Evolutionary conservation across 1,139 yeast genomes (phyloP).

Genomic region (Hyphopichia khmerensis): DNA sequence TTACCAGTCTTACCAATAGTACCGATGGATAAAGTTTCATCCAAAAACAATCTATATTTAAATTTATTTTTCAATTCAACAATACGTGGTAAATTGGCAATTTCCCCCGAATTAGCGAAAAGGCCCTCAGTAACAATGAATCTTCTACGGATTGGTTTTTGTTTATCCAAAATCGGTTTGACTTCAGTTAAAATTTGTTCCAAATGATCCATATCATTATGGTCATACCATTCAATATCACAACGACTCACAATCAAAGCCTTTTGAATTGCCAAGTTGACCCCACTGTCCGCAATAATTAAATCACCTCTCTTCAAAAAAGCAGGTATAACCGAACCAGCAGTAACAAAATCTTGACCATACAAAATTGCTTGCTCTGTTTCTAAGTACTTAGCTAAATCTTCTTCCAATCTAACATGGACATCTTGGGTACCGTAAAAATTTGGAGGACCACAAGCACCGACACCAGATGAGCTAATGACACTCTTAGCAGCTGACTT

Average conservation of each 20-base stretch:
- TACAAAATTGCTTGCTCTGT: slow-evolving; percentile 79
- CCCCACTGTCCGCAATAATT: slow-evolving; percentile 82
- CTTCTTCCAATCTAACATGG: slow-evolving; percentile 78
- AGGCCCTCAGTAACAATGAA: slow-evolving; percentile 90
- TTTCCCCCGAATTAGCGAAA: slow-evolving; percentile 79
- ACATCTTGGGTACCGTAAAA: slow-evolving; percentile 96
- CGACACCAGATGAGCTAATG: slow-evolving; percentile 80
- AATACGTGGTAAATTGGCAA: slow-evolving; percentile 68
- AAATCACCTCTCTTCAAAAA: slow-evolving; percentile 94
- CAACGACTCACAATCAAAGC: slow-evolving; percentile 87
- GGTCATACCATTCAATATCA: slow-evolving; percentile 79
- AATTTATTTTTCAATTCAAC: slow-evolving; percentile 74
- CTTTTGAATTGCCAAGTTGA: slow-evolving; percentile 77
- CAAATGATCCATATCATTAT: slow-evolving; percentile 82
- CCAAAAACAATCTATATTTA: slow-evolving; percentile 83
- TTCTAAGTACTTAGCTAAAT: slow-evolving; percentile 70
- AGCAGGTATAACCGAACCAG: slow-evolving; percentile 96
- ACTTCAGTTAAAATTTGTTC: slow-evolving; percentile 66
- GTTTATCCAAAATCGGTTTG: slow-evolving; percentile 60
- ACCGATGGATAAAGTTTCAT: slow-evolving; percentile 86
- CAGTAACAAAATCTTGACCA: slow-evolving; percentile 90
- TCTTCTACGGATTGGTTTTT: slow-evolving; percentile 72
- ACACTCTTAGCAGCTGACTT: slow-evolving; percentile 56
- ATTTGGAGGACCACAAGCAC: slow-evolving; percentile 98
- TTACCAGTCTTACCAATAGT: slow-evolving; percentile 82